Evolutionary conservation across 1,139 yeast genomes (phyloP).

Genomic region (Yamadazyma taylorii): DNA sequence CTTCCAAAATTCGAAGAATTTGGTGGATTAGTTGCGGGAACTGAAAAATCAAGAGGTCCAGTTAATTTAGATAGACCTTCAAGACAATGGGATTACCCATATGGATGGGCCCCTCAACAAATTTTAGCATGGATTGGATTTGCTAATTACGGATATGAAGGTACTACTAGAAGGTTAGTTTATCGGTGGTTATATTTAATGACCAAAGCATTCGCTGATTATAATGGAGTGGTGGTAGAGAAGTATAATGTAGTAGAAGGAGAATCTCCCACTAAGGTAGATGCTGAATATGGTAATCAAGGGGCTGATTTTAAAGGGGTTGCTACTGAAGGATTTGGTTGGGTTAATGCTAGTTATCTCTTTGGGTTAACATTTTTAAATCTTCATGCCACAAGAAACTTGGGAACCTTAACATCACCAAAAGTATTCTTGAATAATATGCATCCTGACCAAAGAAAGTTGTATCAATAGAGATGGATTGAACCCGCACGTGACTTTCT

Average conservation of each 20-base stretch:
- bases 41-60: constrained; percentile 73
- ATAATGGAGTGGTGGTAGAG: constrained; percentile 93
- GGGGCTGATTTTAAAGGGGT: constrained; percentile 92
- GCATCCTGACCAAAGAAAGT: constrained; percentile 42
- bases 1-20: constrained; percentile 75
- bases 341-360: constrained; percentile 90
- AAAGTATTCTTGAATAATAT: constrained; percentile 59
- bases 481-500: too few relatives aligned
- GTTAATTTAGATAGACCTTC: constrained; percentile 71
- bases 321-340: constrained; percentile 95
- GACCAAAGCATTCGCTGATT: constrained; percentile 91
- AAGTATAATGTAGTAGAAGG: constrained; percentile 88
- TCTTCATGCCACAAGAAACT: constrained; percentile 68
- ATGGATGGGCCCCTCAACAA: constrained; percentile 99
- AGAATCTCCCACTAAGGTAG: constrained; percentile 86
- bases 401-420: constrained; percentile 85
- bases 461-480: constrained; percentile 13
- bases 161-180: constrained; percentile 67
- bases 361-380: constrained; percentile 73
- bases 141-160: constrained; percentile 65
- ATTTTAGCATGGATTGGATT: constrained; percentile 92
- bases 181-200: constrained; percentile 89
- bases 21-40: constrained; percentile 91
- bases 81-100: constrained; percentile 98
- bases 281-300: constrained; percentile 97